Percentiles rank a stretch among this genome's conserved stretches.
These are phyloP conservation scores for Saxophila tyrrhenica DNA, from an alignment of 495 filamentous ascomycete genomes.

Conservation along the genomic window DNA sequence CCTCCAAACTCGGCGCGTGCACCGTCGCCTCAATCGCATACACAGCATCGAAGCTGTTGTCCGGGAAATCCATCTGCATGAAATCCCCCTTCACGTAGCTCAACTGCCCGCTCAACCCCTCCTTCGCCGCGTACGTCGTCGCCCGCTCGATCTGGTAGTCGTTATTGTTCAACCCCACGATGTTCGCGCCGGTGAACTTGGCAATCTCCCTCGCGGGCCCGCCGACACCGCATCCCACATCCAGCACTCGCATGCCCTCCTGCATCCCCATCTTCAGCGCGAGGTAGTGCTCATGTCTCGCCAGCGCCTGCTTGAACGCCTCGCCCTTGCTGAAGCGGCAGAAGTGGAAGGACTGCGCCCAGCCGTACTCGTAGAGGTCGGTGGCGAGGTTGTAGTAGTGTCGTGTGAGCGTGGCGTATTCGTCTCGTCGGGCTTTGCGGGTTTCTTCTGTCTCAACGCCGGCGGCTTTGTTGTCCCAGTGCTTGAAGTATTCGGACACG, in stretches of 20 bases:
- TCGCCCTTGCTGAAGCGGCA: constrained; percentile 88
- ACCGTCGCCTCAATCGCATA: constrained; percentile 98
- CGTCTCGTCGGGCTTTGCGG: constrained; percentile 70
- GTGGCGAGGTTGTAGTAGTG: constrained; percentile 99
- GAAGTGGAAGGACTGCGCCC: constrained; percentile 94
- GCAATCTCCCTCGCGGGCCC: constrained; percentile 95
- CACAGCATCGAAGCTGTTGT: constrained; percentile 86
- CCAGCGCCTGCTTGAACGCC: constrained; percentile 83
- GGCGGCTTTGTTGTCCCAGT: constrained; percentile 91
- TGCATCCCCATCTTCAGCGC: constrained; percentile 80
- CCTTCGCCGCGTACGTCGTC: constrained; percentile 67
- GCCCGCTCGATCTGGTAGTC: constrained; percentile 98
- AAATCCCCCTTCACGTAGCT: constrained; percentile 94
- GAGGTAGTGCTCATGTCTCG: constrained; percentile 96
- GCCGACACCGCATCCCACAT: constrained; percentile 96
- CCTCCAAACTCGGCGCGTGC: constrained; percentile 88
- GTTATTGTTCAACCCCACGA: constrained; percentile 97
- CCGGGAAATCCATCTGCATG: constrained; percentile 98
- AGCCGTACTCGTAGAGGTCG: constrained; percentile 95
- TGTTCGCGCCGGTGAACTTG: constrained; percentile 83
- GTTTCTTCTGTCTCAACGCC: constrained; percentile 69
- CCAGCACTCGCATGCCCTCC: constrained; percentile 79
- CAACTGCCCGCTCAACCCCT: constrained; percentile 71
- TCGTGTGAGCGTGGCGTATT: constrained; percentile 91
- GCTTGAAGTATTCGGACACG: constrained; percentile 98